Conservation (phyloP, 169 alveolate genomes). For the Miamiensis avidus region DNA sequence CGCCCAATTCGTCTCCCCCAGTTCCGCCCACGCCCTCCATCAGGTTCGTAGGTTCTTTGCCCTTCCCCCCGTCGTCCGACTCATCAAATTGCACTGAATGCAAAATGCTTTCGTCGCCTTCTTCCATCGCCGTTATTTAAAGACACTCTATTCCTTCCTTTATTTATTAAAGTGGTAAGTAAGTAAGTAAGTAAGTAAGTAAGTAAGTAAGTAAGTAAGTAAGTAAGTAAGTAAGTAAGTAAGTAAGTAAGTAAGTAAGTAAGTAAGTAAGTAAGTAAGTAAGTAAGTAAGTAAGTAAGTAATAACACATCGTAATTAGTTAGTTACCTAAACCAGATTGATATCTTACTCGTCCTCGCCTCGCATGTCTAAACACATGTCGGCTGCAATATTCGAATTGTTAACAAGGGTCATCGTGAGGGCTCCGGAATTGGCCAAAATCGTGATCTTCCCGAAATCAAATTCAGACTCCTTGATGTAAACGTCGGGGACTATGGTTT, state of each 20-base stretch:
- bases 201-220: too few species aligned
- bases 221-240: too few species aligned
- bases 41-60: too few species aligned
- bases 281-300: too few species aligned
- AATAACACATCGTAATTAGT: too few species aligned
- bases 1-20: constrained; percentile 49
- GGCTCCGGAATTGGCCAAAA: constrained; percentile 70
- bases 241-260: too few species aligned
- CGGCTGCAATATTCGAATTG: constrained; percentile 72
- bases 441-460: constrained; percentile 79
- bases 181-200: too few species aligned
- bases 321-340: background rate
- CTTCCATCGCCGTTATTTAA: constrained; percentile 44
- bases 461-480: constrained; percentile 69
- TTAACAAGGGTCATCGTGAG: constrained; percentile 68
- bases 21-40: constrained; percentile 55
- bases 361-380: constrained; percentile 73
- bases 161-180: background rate
- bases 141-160: constrained; percentile 45
- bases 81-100: constrained; percentile 64
- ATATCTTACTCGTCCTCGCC: constrained; percentile 36
- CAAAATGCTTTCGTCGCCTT: constrained; percentile 57
- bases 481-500: constrained; percentile 77
- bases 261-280: too few species aligned
- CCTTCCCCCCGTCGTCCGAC: too few species aligned